Evolutionary conservation across 192 early-diverging fungal genomes (phyloP), one percentile per base, ranked within the genome.

Genomic region (Phycomyces nitens): DNA sequence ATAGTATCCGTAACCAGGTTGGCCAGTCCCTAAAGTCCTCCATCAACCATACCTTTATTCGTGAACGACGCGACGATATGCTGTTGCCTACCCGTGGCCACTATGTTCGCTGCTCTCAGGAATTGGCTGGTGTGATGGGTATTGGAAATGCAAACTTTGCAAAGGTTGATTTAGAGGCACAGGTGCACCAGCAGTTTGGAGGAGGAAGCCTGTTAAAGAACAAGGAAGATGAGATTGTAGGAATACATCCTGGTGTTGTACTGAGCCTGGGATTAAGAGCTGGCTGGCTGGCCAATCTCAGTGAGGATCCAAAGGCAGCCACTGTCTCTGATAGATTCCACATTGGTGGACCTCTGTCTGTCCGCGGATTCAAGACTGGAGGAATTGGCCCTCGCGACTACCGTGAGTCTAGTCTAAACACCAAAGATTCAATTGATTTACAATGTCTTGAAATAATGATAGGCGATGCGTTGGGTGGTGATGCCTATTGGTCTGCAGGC

Each of bases 331-430:
- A 98, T 76, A 81, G 92, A 40, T 96, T 95, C 77, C 80, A 88
- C 50, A 67, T 98, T 18, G 96, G 96, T 44, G 96, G 96, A 14
- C 87, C 88, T 18, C 82, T 83, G 56, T 89, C 88, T 10, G 77
- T 98, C 8, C 82, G 96, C 40, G 96, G 96, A 18, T 98, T 98
- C 75, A 81, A 79, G 73, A 83, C 89, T 44, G 84, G 83, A 60
- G 96, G 96, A 0, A 77, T 98, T 23, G 96, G 96, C 16, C 96
- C 96, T 16, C 86, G 83, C 54, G 94, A 98, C 14, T 57, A 63
- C 56, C 23, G 62, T 49, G 58, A 40, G 55, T 51, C 12, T 15
- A 9, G 12, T 38, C 6, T 38, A 39, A 5, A 27, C 14, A 7
- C 41, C 41, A 7, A n/a, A n/a, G n/a, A n/a, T n/a, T n/a, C n/a